Conservation (phyloP, 768 basidiomycete species). For the Phanerochaete carnosa region DNA sequence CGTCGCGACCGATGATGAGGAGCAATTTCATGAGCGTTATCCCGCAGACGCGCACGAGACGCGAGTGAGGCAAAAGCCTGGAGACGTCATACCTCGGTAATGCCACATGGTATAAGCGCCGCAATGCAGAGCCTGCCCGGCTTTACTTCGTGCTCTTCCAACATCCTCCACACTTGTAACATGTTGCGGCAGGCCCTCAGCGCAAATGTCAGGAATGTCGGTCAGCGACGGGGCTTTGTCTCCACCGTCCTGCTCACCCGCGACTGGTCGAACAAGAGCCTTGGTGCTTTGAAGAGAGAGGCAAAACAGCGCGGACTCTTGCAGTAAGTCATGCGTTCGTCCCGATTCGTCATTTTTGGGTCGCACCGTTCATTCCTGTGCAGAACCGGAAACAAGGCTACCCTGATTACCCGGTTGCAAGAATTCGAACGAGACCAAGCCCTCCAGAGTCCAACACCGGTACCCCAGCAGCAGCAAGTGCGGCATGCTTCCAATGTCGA, state of each 20-base stretch:
- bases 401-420: slow-evolving; percentile 50
- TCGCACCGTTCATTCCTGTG: not conserved
- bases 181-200: slow-evolving; percentile 27
- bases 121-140: not conserved
- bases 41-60: not conserved
- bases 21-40: not conserved
- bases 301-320: slow-evolving; percentile 55
- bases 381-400: slow-evolving; percentile 60
- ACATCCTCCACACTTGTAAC: not conserved
- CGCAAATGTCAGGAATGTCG: slow-evolving; percentile 8
- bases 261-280: slow-evolving; percentile 51
- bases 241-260: slow-evolving; percentile 56
- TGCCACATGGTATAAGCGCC: not conserved
- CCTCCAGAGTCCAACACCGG: slow-evolving; percentile 10
- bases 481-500: slow-evolving; percentile 27
- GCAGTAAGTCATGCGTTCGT: slow-evolving; percentile 33
- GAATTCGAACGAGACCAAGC: slow-evolving; percentile 40
- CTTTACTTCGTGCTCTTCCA: slow-evolving; percentile 5
- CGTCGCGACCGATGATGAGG: not conserved
- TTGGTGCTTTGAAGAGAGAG: slow-evolving; percentile 49
- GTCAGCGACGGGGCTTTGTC: slow-evolving; percentile 36
- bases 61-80: not conserved
- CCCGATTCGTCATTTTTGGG: not conserved
- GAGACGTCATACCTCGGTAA: not conserved
- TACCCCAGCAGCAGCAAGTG: slow-evolving; percentile 15